A percentile compares a stretch with the other conserved stretches of the same genome.
These are phyloP conservation scores for Cladophialophora exuberans DNA, from an alignment of 2,329 filamentous ascomycete genomes.

Conservation along the genomic window DNA sequence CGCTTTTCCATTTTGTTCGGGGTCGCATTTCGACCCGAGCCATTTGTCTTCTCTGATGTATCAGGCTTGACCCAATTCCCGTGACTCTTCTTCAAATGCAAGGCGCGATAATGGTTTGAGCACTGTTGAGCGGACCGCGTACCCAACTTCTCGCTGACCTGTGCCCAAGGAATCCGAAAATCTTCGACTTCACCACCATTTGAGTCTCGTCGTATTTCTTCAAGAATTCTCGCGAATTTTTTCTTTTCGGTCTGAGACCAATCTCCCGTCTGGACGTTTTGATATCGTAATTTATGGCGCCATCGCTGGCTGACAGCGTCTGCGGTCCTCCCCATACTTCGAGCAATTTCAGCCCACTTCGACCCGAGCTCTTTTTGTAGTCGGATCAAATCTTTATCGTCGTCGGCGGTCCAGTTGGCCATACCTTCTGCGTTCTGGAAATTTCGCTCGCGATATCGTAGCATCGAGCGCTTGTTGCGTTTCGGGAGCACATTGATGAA, in stretches of 20 bases:
- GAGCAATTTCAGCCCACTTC: constrained; percentile 44
- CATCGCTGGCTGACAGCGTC: constrained; percentile 49
- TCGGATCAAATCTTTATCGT: constrained; percentile 45
- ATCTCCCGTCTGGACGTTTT: constrained; percentile 39
- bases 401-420: constrained; percentile 44
- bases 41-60: constrained; percentile 21
- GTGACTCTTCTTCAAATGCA: constrained; percentile 22
- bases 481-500: constrained; percentile 42
- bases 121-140: constrained; percentile 33
- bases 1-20: constrained; percentile 31
- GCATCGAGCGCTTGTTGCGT: constrained; percentile 43
- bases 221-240: constrained; percentile 35
- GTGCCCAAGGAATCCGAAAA: constrained; percentile 29
- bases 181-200: constrained; percentile 38
- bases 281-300: constrained; percentile 46
- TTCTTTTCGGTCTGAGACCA: constrained; percentile 43
- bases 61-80: constrained; percentile 25
- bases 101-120: constrained; percentile 32
- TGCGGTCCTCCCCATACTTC: constrained; percentile 41
- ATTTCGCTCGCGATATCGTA: constrained; percentile 48
- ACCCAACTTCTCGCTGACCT: constrained; percentile 32
- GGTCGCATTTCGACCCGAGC: constrained; percentile 16
- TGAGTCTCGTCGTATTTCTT: constrained; percentile 23
- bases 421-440: constrained; percentile 44
- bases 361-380: constrained; percentile 39